Percentiles rank a stretch among this genome's conserved stretches.
These are phyloP conservation scores for Capsicum baccatum DNA, from an alignment of 257 asterid species.

Conservation along the genomic window DNA sequence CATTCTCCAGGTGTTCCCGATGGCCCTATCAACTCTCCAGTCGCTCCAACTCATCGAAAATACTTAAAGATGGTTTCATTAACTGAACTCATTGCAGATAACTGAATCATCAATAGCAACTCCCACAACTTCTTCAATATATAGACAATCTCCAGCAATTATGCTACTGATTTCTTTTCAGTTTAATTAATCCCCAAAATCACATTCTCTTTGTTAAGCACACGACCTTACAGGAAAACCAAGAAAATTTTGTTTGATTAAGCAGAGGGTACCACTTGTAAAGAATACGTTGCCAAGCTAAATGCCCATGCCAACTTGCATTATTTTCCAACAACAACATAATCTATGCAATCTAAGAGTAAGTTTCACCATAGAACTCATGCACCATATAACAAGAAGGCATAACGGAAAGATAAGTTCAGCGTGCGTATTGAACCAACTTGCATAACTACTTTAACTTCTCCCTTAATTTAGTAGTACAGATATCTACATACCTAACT, in stretches of 20 bases:
- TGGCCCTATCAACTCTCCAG: too few species aligned
- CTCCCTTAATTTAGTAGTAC: background rate
- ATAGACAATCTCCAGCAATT: background rate
- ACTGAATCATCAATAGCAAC: background rate
- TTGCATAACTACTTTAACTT: background rate
- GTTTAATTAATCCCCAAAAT: background rate
- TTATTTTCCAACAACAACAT: background rate
- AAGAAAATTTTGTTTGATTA: background rate
- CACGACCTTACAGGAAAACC: background rate
- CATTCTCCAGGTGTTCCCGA: too few species aligned
- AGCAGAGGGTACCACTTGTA: background rate
- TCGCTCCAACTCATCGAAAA: too few species aligned
- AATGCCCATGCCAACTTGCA: background rate
- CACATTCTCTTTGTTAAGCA: background rate
- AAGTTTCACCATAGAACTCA: background rate
- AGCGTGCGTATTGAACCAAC: background rate
- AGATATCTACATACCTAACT: background rate
- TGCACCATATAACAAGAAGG: background rate
- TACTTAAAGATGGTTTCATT: background rate
- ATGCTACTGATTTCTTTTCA: background rate
- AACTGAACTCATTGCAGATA: background rate
- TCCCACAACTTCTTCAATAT: background rate
- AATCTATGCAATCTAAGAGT: background rate
- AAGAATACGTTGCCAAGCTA: background rate
- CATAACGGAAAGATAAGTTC: background rate